Conservation (phyloP, 1,139 yeast genomes). For the Sugiyamaella paludigena region DNA sequence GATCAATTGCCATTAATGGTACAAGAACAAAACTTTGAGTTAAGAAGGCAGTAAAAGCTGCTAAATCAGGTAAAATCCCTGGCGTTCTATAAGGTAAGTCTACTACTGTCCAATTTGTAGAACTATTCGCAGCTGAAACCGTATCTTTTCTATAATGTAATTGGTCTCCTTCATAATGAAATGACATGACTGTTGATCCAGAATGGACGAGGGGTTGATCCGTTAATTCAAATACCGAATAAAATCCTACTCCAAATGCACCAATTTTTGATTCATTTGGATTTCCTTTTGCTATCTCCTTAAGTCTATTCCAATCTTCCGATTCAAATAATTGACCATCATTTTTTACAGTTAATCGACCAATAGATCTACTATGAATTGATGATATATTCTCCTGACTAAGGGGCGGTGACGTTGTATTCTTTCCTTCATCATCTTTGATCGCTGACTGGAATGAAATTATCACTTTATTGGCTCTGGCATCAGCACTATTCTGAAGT, state of each 20-base stretch:
- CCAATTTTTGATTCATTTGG: conserved; percentile 98
- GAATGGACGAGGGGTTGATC: conserved; percentile 53
- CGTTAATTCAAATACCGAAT: conserved; percentile 95
- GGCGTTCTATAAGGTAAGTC: conserved; percentile 40
- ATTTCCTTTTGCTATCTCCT: conserved; percentile 45
- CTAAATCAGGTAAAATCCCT: conserved; percentile 36
- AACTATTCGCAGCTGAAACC: conserved; percentile 21
- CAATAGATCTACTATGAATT: conserved; percentile 33
- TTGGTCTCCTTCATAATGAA: conserved; percentile 42
- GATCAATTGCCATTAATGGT: conserved; percentile 33
- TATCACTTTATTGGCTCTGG: conserved; percentile 38
- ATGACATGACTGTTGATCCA: conserved; percentile 40
- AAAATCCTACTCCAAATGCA: conserved; percentile 99
- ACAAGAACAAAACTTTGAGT: conserved; percentile 42
- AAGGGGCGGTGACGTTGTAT: not conserved
- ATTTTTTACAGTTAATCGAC: conserved; percentile 36
- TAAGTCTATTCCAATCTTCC: conserved; percentile 43
- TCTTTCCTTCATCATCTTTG: conserved; percentile 15
- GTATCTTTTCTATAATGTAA: conserved; percentile 36
- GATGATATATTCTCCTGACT: conserved; percentile 22
- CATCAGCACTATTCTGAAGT: conserved; percentile 44
- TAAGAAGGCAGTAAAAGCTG: conserved; percentile 40
- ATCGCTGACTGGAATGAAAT: conserved; percentile 31
- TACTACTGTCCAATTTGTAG: conserved; percentile 39
- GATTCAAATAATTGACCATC: conserved; percentile 39